These are phyloP conservation scores for Dactylellina parvicollis DNA, from an alignment of 2,329 filamentous ascomycete species.

Conservation along the genomic window DNA sequence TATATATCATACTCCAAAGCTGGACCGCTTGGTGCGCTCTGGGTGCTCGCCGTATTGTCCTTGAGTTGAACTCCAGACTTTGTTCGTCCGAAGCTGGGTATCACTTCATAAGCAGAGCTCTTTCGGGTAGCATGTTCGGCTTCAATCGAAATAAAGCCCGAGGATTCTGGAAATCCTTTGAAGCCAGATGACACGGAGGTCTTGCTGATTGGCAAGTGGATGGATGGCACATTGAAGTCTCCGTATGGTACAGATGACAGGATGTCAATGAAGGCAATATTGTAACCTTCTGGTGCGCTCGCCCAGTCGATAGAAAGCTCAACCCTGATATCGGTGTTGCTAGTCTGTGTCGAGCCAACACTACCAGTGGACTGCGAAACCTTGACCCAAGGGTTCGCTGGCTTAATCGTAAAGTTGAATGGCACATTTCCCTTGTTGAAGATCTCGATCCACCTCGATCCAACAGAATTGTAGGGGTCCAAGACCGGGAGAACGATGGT, in stretches of 20 bases:
- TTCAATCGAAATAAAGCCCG: conserved; percentile 69
- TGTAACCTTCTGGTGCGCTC: conserved; percentile 62
- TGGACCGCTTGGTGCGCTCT: conserved; percentile 65
- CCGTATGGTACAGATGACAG: conserved; percentile 57
- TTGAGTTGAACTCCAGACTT: conserved; percentile 69
- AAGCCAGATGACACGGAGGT: conserved; percentile 66
- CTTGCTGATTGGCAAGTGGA: conserved; percentile 69
- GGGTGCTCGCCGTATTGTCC: conserved; percentile 66
- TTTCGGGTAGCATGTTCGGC: conserved; percentile 66
- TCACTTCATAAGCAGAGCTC: conserved; percentile 61
- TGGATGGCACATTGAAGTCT: conserved; percentile 61
- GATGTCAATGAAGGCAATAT: conserved; percentile 60
- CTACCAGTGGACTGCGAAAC: conserved; percentile 66
- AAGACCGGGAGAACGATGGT: conserved; percentile 68
- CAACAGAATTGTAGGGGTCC: conserved; percentile 68
- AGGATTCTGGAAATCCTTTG: conserved; percentile 72
- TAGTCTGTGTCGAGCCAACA: conserved; percentile 63
- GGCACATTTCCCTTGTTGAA: conserved; percentile 69
- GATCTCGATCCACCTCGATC: conserved; percentile 71
- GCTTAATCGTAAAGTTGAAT: conserved; percentile 67
- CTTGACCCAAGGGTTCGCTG: conserved; percentile 66
- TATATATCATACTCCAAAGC: conserved; percentile 72
- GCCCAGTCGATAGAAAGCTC: conserved; percentile 69
- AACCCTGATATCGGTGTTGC: conserved; percentile 66
- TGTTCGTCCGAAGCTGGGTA: conserved; percentile 67